Evolutionary conservation across 345 rosid genomes (phyloP).

Genomic region (Acer saccharum): DNA sequence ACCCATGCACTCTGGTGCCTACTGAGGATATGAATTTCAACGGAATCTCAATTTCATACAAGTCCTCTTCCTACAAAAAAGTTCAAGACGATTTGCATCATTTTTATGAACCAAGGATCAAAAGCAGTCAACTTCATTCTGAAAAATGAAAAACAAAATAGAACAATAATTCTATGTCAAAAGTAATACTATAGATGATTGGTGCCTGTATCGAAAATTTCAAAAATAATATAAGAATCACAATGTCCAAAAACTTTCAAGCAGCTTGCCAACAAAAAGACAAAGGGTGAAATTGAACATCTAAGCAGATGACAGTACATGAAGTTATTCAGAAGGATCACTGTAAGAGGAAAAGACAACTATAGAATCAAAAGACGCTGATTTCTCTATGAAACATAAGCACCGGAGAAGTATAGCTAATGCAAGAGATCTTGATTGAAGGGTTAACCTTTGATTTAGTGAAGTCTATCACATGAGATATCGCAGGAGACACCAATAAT

Average conservation of each 20-base stretch:
- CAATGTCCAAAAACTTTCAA: not conserved
- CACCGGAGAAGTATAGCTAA: not conserved
- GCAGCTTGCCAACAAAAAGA: not conserved
- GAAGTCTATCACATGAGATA: constrained; percentile 70
- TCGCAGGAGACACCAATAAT: constrained; percentile 79
- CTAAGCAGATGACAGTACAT: not conserved
- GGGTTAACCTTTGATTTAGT: constrained; percentile 68
- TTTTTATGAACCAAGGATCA: constrained; percentile 8
- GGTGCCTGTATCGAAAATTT: not conserved
- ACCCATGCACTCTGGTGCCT: constrained; percentile 90
- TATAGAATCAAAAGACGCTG: not conserved
- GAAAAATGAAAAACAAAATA: not conserved
- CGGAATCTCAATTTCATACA: constrained; percentile 90
- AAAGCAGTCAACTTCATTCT: constrained; percentile 5
- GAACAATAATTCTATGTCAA: not conserved
- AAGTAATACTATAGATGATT: not conserved
- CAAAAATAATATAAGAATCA: not conserved
- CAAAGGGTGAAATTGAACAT: too few relatives aligned
- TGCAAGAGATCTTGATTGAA: not conserved
- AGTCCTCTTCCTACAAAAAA: constrained; percentile 68
- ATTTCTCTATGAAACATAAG: not conserved
- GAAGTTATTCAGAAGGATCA: not conserved
- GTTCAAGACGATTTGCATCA: not conserved
- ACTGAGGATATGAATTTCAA: constrained; percentile 77
- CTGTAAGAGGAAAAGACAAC: not conserved